Percentiles rank a stretch among this genome's conserved stretches.
phyloP scores from a whole-genome alignment of 202 grass and related monocot species.

The Panicum virgatum region DNA sequence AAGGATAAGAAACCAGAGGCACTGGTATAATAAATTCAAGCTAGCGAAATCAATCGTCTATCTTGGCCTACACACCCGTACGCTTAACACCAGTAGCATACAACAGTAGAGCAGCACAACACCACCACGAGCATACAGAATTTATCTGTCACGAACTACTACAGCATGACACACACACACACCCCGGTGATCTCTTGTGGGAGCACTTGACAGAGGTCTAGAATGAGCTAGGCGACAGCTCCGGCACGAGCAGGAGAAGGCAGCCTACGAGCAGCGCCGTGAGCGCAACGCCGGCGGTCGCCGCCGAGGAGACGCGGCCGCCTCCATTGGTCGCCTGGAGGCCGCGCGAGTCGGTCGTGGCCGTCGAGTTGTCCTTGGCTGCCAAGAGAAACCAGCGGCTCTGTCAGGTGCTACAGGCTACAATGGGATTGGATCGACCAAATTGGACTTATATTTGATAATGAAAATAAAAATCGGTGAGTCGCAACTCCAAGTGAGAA shows the following conservation, averaged over 20 bases:
- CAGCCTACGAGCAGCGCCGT: constrained; percentile 31
- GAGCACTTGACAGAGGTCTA: constrained; percentile 26
- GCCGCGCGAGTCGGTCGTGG: constrained; percentile 30
- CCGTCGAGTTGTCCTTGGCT: constrained; percentile 51
- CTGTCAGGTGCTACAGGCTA: background rate
- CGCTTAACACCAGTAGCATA: background rate
- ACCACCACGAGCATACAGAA: background rate
- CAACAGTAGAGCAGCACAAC: background rate
- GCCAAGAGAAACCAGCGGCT: background rate
- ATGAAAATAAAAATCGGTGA: no score
- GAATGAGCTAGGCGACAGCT: constrained; percentile 11
- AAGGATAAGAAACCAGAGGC: no score
- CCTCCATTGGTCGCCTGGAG: constrained; percentile 26
- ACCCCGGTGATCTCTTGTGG: background rate
- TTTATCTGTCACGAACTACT: background rate
- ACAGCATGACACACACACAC: background rate
- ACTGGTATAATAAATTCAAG: no score
- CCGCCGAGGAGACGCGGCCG: constrained; percentile 12
- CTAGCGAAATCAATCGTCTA: no score
- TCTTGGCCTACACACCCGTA: background rate
- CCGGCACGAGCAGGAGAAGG: constrained; percentile 36
- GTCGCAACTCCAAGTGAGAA: no score
- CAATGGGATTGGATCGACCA: background rate
- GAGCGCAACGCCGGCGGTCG: constrained; percentile 9
- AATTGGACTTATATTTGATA: no score